Conservation (phyloP, 2,329 filamentous ascomycete species). For the Plenodomus tracheiphilus region DNA sequence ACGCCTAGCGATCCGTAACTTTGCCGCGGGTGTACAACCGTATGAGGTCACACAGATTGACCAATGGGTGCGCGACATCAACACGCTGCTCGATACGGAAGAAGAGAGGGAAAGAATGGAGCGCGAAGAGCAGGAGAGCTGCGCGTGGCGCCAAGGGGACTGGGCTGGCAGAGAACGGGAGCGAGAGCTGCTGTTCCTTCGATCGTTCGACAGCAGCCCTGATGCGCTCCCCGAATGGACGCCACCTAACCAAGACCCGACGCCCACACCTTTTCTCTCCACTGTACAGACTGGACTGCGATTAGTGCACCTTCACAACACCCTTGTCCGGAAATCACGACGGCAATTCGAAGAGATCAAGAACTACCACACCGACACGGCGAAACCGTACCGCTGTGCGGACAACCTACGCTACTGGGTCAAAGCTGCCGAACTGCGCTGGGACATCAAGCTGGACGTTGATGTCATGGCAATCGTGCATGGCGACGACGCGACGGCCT, state of each 20-base stretch:
- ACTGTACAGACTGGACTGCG: constrained; percentile 77
- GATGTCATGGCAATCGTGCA: constrained; percentile 88
- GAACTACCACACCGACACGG: constrained; percentile 86
- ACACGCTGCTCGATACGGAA: constrained; percentile 75
- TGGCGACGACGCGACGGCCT: constrained; percentile 68
- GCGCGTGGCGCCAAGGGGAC: constrained; percentile 79
- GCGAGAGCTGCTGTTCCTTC: constrained; percentile 79
- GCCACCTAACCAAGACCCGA: constrained; percentile 55
- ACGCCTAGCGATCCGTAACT: constrained; percentile 85
- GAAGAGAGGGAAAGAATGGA: constrained; percentile 77
- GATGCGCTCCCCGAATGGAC: constrained; percentile 69
- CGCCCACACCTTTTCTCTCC: constrained; percentile 73
- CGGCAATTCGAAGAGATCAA: constrained; percentile 89
- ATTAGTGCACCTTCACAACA: constrained; percentile 87
- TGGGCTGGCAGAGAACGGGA: constrained; percentile 74
- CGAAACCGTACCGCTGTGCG: constrained; percentile 89
- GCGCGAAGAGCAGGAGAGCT: constrained; percentile 69
- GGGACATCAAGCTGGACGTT: constrained; percentile 81
- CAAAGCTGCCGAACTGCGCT: constrained; percentile 92
- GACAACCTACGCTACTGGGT: constrained; percentile 96
- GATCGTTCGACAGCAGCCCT: constrained; percentile 68
- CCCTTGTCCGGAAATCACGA: constrained; percentile 79
- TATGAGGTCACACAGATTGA: constrained; percentile 78
- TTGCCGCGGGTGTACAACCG: constrained; percentile 76
- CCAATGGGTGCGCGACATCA: constrained; percentile 78